Evolutionary conservation across 805 yeast genomes (phyloP), one percentile per base, ranked within the genome.

Genomic region (Metschnikowia similis): DNA sequence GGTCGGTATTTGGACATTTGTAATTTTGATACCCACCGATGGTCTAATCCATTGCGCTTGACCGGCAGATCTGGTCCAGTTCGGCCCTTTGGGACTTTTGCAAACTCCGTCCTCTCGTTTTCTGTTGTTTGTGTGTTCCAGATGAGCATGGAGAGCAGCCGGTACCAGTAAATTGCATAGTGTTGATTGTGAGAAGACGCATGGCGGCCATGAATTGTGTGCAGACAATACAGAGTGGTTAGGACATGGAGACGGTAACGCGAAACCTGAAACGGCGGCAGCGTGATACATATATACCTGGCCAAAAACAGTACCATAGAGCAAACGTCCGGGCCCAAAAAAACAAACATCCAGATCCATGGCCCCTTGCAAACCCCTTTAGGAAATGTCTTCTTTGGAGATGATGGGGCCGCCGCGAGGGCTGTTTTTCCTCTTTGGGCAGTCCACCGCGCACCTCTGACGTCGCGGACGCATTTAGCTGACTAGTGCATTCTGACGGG

Each of bases 391-490:
- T 4, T 21, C 21, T 4, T 21, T 21, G 5, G 21, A 21, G 21
- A 21, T 17, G 21, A 17, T 21, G 21, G 21, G 21, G 21, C 21
- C 21, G 21, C 21, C 4, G 45, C 36, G 26, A 41, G 26, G 31
- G 37, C 37, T 11, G 45, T 41, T 41, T 41, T 41, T 41, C 45
- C 45, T 41, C 13, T 21, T 41, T 21, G 29, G 45, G 45, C 31
- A 31, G 45, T 41, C 5, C 26, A 30, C 30, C 14, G 45, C 45
- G 30, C 45, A 21, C 44, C 30, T 11, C 31, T 21, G 31, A 37
- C 37, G 14, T 10, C 30, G 9, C 34, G 7, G 36, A 26, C 31
- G n/a, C 45, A 21, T 32, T 21, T 21, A 21, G 21, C 21, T 34
- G 10, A 8, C 10, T n/a, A 34, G 10, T 1, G 14, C 16, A n/a